These are phyloP conservation scores for Penicillium sp. DNA, from an alignment of 2,329 filamentous ascomycete genomes.

Conservation along the genomic window DNA sequence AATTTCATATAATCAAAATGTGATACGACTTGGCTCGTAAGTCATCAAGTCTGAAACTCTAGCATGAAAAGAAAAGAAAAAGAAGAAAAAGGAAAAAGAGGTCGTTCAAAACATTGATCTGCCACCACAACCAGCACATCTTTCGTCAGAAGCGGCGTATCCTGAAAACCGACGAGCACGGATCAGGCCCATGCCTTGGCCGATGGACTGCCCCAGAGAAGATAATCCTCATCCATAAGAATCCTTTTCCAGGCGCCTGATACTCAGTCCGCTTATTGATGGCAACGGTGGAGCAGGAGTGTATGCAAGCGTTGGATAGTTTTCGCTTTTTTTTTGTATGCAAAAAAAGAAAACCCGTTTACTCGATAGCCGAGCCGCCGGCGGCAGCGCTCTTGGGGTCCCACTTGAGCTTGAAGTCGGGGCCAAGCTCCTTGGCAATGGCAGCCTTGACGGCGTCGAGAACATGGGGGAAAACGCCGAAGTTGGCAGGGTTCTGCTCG, in stretches of 20 bases:
- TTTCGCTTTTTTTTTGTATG: constrained; percentile 10
- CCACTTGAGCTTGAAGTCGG: constrained; percentile 72
- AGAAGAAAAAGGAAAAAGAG: not conserved
- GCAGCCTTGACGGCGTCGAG: constrained; percentile 68
- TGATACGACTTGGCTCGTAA: not conserved
- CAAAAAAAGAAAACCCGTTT: constrained; percentile 23
- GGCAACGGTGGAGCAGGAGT: not conserved
- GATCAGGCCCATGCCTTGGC: not conserved
- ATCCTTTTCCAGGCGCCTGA: not conserved
- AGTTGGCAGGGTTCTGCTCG: constrained; percentile 72
- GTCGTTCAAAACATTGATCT: not conserved
- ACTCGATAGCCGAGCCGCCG: constrained; percentile 58
- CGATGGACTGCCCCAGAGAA: not conserved
- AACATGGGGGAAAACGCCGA: constrained; percentile 72
- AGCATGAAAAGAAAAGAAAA: not conserved
- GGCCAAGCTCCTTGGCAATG: constrained; percentile 65
- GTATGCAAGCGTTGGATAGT: not conserved
- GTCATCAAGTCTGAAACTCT: not conserved
- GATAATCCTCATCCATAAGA: not conserved
- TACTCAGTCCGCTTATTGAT: not conserved
- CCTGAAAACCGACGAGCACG: not conserved
- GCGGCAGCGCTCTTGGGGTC: constrained; percentile 68
- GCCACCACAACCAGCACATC: not conserved
- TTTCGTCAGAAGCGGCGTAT: not conserved
- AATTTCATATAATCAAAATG: not conserved